phyloP scores from a whole-genome alignment of 164 flowering plant species.

The Vitis amurensis region DNA sequence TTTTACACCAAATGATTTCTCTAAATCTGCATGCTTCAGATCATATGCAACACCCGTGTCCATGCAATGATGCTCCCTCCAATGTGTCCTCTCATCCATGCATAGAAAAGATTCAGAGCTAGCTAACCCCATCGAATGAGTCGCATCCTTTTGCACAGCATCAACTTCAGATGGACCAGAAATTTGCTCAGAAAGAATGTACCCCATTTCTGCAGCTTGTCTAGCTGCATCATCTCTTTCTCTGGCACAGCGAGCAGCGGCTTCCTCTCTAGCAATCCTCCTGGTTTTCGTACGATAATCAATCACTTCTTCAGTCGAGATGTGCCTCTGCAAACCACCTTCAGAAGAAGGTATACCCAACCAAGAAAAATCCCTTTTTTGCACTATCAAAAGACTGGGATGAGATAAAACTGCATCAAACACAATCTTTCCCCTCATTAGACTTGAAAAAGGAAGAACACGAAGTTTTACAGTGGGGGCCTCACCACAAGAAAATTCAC shows the following conservation, averaged over 20 bases:
- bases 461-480: conserved; percentile 73
- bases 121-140: conserved; percentile 20
- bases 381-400: conserved; percentile 72
- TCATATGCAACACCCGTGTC: conserved; percentile 76
- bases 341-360: conserved; percentile 77
- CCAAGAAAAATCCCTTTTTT: conserved; percentile 90
- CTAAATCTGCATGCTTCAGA: conserved; percentile 79
- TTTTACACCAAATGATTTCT: conserved; percentile 77
- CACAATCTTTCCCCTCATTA: conserved; percentile 91
- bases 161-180: conserved; percentile 26
- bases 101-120: conserved; percentile 41
- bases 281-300: conserved; percentile 84
- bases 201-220: conserved; percentile 77
- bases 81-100: conserved; percentile 66
- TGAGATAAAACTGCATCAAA: conserved; percentile 83
- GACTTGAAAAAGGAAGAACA: conserved; percentile 75
- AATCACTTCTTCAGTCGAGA: conserved; percentile 90
- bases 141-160: conserved; percentile 27
- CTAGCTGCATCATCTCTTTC: conserved; percentile 71
- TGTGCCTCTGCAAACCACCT: conserved; percentile 44
- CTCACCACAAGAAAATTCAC: conserved; percentile 93
- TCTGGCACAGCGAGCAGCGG: conserved; percentile 50
- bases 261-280: conserved; percentile 87
- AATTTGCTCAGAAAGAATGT: conserved; percentile 45
- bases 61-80: conserved; percentile 81